Base-by-base conservation (phyloP, 1,284 basidiomycete genomes). In the Cryptococcus sp. region DNA sequence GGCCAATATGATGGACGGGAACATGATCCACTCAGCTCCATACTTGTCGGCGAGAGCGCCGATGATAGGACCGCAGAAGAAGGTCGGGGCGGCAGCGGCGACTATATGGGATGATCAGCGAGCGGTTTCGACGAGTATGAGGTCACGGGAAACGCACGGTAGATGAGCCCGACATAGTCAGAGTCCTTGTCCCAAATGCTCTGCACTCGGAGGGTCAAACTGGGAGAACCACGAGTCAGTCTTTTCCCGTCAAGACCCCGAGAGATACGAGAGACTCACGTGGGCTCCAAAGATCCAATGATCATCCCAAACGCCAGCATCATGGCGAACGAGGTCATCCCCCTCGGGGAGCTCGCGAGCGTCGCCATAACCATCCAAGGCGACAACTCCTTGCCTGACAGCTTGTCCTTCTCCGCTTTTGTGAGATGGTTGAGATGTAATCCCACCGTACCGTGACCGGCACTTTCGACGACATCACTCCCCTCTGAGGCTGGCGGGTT, bases 131-230 rank as follows among this genome's bases (percentile, higher is more conserved):
- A 20, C 16, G n/a, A 37, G 28, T 12, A 13, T 33, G 18, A 39
- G 50, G 23, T 38, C 4, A 20, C 11, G 15, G 44, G 37, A 42
- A 33, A 57, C 65, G 40, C 35, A 66, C 67, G 78, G 68, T 86
- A 88, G 15, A 89, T 81, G 11, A 89, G 66, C 2, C 89, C 88
- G 21, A 89, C 84, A 70, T 82, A 81, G 5, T 78, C 75, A 0
- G 87, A 81, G 61, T 82, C 69, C 54, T 87, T 81, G n/a, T 78
- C 66, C 83, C 86, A 91, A 0, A 83, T 69, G 3, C 70, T 69
- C 62, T 85, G 81, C 37, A 89, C 72, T 62, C 85, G 84, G 12
- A 90, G 72, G 0, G 88, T 85, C 23, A 90, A 75, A 1, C 85
- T 81, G 55, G 3, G 20, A 28, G 21, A 16, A 24, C 45, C 33